phyloP scores from a whole-genome alignment of 2,329 filamentous ascomycete genomes.

The Piedraia hortae region DNA sequence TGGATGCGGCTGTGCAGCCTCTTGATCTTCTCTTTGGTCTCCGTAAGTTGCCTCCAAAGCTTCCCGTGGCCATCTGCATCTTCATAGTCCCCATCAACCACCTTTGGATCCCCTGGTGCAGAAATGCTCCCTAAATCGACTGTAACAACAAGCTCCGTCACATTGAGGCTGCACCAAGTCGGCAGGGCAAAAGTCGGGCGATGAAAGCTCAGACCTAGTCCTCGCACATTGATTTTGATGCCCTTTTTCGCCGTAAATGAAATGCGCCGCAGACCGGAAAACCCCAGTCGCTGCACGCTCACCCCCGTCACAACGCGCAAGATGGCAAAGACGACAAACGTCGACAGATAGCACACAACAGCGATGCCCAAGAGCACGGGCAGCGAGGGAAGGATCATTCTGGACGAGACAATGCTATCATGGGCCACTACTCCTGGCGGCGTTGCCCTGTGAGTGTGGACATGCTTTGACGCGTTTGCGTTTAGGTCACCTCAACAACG shows the following conservation, averaged over 20 bases:
- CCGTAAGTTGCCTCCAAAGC: constrained; percentile 56
- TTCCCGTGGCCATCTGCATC: constrained; percentile 22
- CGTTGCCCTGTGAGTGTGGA: too few species aligned
- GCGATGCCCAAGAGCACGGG: constrained; percentile 65
- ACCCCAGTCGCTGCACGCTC: constrained; percentile 85
- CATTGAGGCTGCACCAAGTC: constrained; percentile 76
- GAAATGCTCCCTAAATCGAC: constrained; percentile 44
- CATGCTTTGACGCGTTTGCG: too few species aligned
- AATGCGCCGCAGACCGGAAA: constrained; percentile 70
- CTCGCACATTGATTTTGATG: constrained; percentile 65
- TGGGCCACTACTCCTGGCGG: not conserved
- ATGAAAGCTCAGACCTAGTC: constrained; percentile 66
- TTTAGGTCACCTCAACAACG: too few species aligned
- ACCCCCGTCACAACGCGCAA: constrained; percentile 77
- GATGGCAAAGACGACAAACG: constrained; percentile 81
- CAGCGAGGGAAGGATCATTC: constrained; percentile 19
- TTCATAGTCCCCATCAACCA: constrained; percentile 3
- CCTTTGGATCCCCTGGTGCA: constrained; percentile 3
- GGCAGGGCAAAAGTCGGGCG: constrained; percentile 90
- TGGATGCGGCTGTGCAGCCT: constrained; percentile 59
- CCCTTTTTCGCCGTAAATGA: constrained; percentile 77
- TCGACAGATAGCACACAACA: constrained; percentile 65
- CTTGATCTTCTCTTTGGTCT: constrained; percentile 64
- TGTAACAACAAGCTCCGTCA: constrained; percentile 64
- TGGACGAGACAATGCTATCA: not conserved